These are phyloP conservation scores for Trapa bicornis DNA, from an alignment of 345 rosid species.

Conservation along the genomic window DNA sequence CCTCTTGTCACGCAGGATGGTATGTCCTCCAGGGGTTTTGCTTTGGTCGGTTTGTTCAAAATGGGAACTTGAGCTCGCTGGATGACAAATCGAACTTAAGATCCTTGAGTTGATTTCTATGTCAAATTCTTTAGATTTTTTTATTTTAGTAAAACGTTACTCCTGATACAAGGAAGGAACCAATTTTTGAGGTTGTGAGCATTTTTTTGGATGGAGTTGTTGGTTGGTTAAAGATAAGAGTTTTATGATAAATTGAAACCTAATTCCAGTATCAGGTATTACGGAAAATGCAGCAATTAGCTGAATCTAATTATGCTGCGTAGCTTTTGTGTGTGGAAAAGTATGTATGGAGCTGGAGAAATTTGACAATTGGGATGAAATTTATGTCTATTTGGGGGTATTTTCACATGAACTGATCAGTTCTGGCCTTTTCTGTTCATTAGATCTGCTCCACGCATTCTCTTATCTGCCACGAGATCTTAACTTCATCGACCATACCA, in stretches of 20 bases:
- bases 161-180: not conserved
- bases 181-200: no score
- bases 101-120: not conserved
- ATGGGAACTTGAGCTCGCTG: not conserved
- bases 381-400: not conserved
- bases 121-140: no score
- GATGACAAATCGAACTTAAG: not conserved
- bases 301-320: not conserved
- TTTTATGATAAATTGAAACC: not conserved
- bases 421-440: conserved; percentile 2
- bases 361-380: not conserved
- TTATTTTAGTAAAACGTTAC: no score
- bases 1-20: conserved; percentile 97
- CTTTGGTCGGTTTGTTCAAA: conserved; percentile 3
- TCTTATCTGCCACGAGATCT: conserved; percentile 86
- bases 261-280: not conserved
- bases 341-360: not conserved
- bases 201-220: no score
- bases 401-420: not conserved
- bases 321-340: not conserved
- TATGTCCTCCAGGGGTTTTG: conserved; percentile 14
- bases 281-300: not conserved
- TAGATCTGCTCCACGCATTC: conserved; percentile 90
- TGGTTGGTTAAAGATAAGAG: no score
- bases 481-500: conserved; percentile 97